Evolutionary conservation across 176 grass and related monocot genomes (phyloP), one percentile per base, ranked within the genome.

Genomic region (Musa schizocarpa): DNA sequence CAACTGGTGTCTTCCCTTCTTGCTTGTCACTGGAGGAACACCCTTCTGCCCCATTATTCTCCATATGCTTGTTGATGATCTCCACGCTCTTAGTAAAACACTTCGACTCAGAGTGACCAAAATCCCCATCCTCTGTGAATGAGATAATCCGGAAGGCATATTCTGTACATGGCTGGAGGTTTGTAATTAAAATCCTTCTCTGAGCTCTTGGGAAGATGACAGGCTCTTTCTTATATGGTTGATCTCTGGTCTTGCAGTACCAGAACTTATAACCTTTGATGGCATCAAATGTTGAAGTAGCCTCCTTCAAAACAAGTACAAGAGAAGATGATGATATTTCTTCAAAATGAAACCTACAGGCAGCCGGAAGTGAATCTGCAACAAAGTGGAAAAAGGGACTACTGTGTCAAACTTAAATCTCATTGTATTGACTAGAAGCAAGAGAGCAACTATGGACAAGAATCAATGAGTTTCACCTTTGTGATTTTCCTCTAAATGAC

Each of bases 101-200:
- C 70, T 88, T 94, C 23, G 88, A 88, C 85, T 94, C 96, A 9
- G 96, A 99, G 83, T 99, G 96, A 22, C 96, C 96, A 74, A 89
- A 75, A 64, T 91, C 82, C 29, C 78, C 88, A 86, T 92, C 81
- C 78, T 89, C 83, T 43, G 88, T 87, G 79, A 99, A 94, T 68
- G 96, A 92, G 85, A 99, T 87, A 77, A 88, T 83, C 79, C 88
- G 89, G 71, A 99, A 99, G 64, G 82, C 88, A 85, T 99, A 99
- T 53, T 95, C 90, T 66, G 96, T 94, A 84, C 96, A 99, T 68
- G 91, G 86, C 22, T 88, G 80, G 61, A 99, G 96, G 71, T 94
- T 83, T 75, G 69, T 88, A 77, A 99, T 72, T 29, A 91, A 69
- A 86, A 99, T 74, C 82, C 86, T 89, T 75, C 96, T 94, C 86